Evolutionary conservation across 1,284 basidiomycete species (phyloP).

Genomic region (Sporisorium iseilematis-ciliati): DNA sequence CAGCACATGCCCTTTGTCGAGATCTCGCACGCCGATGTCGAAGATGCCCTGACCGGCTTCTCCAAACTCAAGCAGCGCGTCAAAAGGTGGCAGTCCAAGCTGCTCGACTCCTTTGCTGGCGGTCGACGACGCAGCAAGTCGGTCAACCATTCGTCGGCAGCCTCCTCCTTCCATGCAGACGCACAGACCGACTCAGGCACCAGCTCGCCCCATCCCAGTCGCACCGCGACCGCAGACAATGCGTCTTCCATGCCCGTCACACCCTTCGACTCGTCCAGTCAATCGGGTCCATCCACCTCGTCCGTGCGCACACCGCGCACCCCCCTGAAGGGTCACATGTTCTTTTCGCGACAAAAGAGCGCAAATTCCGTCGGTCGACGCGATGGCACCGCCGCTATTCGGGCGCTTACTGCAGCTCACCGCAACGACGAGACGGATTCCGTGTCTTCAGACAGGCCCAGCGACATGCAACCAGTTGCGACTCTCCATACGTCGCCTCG

Average conservation of each 20-base stretch:
- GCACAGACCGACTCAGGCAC: conserved; percentile 24
- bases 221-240: conserved; percentile 9
- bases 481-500: conserved; percentile 14
- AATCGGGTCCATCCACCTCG: conserved; percentile 28
- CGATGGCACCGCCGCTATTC: conserved; percentile 29
- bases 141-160: conserved; percentile 34
- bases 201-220: conserved; percentile 27
- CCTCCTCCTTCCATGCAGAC: conserved; percentile 28
- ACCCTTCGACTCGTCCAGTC: conserved; percentile 35
- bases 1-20: conserved; percentile 75
- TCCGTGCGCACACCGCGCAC: conserved; percentile 37
- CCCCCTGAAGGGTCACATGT: conserved; percentile 39
- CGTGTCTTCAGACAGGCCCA: conserved; percentile 4
- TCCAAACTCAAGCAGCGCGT: conserved; percentile 63
- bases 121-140: conserved; percentile 42
- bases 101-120: conserved; percentile 49
- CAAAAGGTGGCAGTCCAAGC: conserved; percentile 58
- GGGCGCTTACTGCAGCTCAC: conserved; percentile 24
- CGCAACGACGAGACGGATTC: conserved; percentile 22
- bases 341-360: conserved; percentile 47
- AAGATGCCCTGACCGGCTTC: conserved; percentile 74
- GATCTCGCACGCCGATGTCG: conserved; percentile 84
- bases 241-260: conserved; percentile 20
- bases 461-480: conserved; percentile 2
- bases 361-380: conserved; percentile 33